These are phyloP conservation scores for Gyrodon lividus DNA, from an alignment of 768 basidiomycete genomes.

Conservation along the genomic window DNA sequence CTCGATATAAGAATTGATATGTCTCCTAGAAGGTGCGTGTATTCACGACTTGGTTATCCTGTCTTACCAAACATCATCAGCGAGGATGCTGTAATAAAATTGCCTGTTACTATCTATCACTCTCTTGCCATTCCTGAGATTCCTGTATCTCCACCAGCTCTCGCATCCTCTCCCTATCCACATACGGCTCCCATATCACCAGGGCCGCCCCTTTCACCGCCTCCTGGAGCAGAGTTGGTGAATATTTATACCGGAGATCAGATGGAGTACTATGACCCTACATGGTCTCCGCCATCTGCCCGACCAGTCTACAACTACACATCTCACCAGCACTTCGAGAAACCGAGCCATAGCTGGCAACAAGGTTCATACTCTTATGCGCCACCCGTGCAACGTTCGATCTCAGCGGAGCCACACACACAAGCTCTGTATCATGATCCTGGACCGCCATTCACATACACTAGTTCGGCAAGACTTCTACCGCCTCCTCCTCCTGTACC, in stretches of 20 bases:
- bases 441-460: slow-evolving; percentile 35
- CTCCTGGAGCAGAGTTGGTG: slow-evolving; percentile 15
- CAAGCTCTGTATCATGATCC: slow-evolving; percentile 32
- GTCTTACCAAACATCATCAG: slow-evolving; percentile 36
- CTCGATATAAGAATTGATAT: slow-evolving; percentile 65
- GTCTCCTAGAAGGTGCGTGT: slow-evolving; percentile 60
- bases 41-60: slow-evolving; percentile 6
- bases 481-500: slow-evolving; percentile 31
- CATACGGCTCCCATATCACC: slow-evolving; percentile 15
- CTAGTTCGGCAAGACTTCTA: slow-evolving; percentile 21
- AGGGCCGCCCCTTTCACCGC: slow-evolving; percentile 24
- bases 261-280: slow-evolving; percentile 8
- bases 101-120: slow-evolving; percentile 67
- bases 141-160: slow-evolving; percentile 27
- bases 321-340: slow-evolving; percentile 5
- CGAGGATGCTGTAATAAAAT: slow-evolving; percentile 64
- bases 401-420: slow-evolving; percentile 46
- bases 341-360: slow-evolving; percentile 19
- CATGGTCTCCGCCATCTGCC: slow-evolving; percentile 5
- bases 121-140: slow-evolving; percentile 53
- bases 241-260: slow-evolving; percentile 9
- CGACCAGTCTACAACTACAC: slow-evolving; percentile 6
- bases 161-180: slow-evolving; percentile 17
- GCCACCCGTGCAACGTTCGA: slow-evolving; percentile 45
- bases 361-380: slow-evolving; percentile 30